phyloP scores from a whole-genome alignment of 202 grass and related monocot species.

The Zoysia matrella region DNA sequence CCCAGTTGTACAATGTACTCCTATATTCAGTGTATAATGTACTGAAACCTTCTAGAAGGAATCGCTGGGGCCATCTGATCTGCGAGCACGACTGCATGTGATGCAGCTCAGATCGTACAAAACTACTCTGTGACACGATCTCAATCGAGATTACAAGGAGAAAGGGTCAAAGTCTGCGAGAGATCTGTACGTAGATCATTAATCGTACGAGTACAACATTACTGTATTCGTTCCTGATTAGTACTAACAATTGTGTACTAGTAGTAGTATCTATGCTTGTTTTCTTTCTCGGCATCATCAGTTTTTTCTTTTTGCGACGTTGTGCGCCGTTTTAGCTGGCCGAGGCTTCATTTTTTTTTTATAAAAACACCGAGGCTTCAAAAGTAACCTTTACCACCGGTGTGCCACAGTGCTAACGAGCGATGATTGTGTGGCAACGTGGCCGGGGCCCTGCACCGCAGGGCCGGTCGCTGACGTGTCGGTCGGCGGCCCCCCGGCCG shows the following conservation, averaged over 20 bases:
- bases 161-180: constrained; percentile 1
- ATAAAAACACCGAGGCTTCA: no score
- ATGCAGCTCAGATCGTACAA: constrained; percentile 14
- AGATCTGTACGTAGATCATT: not conserved
- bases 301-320: no score
- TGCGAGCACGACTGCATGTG: not conserved
- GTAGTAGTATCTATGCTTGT: no score
- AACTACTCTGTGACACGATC: constrained; percentile 16
- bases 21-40: not conserved
- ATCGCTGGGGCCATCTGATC: not conserved
- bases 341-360: no score
- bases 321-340: no score
- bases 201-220: not conserved
- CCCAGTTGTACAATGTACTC: not conserved
- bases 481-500: not conserved
- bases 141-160: constrained; percentile 19
- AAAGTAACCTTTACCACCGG: no score
- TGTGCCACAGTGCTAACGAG: not conserved
- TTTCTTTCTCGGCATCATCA: no score
- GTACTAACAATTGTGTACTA: no score
- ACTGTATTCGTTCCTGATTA: not conserved
- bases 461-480: constrained; percentile 31
- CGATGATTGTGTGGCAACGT: constrained; percentile 6
- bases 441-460: not conserved
- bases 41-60: constrained; percentile 25